Base-by-base conservation (phyloP, 345 rosid genomes). In the Cardamine resedifolia region DNA sequence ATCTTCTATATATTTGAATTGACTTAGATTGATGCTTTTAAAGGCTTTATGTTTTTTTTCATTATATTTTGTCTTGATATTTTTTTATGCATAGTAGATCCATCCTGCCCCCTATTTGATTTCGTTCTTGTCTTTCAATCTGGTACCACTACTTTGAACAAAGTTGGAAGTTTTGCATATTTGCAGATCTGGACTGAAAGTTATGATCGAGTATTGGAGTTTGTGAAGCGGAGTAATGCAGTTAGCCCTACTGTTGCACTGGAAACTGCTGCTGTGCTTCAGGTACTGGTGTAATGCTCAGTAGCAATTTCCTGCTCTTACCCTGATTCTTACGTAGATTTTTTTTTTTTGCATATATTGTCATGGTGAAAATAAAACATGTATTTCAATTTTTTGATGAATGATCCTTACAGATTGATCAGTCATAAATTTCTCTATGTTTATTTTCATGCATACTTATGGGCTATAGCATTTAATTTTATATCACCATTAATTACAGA, bases 181-280 rank as follows among this genome's bases (percentile, higher is more conserved):
- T 72, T 71, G 76, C 82, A 93, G 98, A 86, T 95, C 73, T 81
- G 90, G 83, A 87, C 83, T 84, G 96, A 90, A 82, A 95, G 99
- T 80, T 88, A 78, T 83, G 96, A 88, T 86, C 90, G 89, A 10
- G 84, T 90, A 72, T 80, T 87, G 66, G 99, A 90, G 77, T 91
- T 95, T 84, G 81, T 95, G 78, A 90, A 82, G 88, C 87, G 99
- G 72, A 95, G 99, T 79, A 91, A 79, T 77, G 98, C 97, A 45
- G 87, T 95, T 67, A 95, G 99, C 78, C 99, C 99, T 66, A 81
- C 90, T 71, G 86, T 90, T 82, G 93, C 96, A 16, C 71, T 87
- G 80, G 99, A 95, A 84, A 95, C 99, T 77, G 97, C 99, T 51
- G 84, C 91, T 82, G 99, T 84, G 59, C 81, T 95, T 83, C 99